A percentile compares a stretch with the other conserved stretches of the same genome.
These are phyloP conservation scores for Kentomonas sorsogonicus DNA, from an alignment of 208 protist genomes.

Conservation along the genomic window DNA sequence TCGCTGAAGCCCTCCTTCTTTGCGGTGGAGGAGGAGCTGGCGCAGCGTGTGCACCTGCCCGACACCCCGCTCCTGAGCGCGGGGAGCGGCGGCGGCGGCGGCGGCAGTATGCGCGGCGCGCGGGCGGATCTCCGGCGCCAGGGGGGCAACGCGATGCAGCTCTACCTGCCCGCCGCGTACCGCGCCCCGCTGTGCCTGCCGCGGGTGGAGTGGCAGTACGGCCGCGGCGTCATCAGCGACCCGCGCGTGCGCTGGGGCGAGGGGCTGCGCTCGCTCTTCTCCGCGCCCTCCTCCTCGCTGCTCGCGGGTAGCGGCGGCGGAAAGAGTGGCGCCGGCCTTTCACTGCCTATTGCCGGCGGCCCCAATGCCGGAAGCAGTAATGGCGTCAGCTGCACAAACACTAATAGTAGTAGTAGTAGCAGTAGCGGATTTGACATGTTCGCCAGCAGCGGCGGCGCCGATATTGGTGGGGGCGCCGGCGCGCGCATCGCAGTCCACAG, in stretches of 20 bases:
- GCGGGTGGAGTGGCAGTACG: conserved; percentile 20
- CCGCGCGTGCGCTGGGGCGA: conserved; percentile 45
- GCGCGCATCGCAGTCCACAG: neutral
- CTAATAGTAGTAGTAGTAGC: no score
- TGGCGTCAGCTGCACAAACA: no score
- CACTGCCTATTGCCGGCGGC: no score
- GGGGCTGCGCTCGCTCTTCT: neutral
- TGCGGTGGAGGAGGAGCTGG: conserved; percentile 71
- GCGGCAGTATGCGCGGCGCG: conserved; percentile 18
- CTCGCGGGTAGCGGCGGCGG: neutral
- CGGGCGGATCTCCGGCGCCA: conserved; percentile 28
- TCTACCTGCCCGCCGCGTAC: conserved; percentile 34
- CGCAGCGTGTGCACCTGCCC: conserved; percentile 10
- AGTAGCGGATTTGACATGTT: no score
- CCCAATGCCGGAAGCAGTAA: no score
- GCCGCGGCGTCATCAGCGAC: conserved; percentile 28
- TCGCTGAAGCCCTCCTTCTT: conserved; percentile 54
- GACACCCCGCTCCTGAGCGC: neutral
- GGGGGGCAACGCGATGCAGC: conserved; percentile 42
- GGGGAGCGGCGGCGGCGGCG: neutral
- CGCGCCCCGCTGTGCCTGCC: conserved; percentile 29
- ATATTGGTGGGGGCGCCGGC: no score
- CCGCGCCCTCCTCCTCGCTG: conserved; percentile 1
- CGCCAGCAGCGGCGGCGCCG: neutral
- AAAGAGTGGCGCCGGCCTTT: no score